Evolutionary conservation across 106 monocot genomes (phyloP), one percentile per base, ranked within the genome.

Genomic region (Dendrobium officinale): DNA sequence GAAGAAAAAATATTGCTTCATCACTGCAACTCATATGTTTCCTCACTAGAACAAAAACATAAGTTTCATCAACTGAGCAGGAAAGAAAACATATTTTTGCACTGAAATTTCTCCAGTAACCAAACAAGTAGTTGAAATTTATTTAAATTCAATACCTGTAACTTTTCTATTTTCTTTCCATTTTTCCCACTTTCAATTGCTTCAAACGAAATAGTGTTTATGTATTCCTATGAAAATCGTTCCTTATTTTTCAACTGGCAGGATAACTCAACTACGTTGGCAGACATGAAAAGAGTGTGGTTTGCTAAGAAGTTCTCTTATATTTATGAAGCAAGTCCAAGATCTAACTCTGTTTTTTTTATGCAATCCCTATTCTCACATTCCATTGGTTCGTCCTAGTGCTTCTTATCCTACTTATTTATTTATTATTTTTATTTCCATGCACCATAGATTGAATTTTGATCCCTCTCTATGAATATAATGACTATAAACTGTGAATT

Each of bases 301-400:
- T 19, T 77, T 19, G 85, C 85, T 22, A 81, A 85, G 77, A 92
- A 91, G 68, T 91, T 95, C 80, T 86, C 95, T 41, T 93, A 86
- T 75, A 83, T 95, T 37, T 95, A 81, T 67, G 92, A 93, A 72
- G 86, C 85, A 5, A 85, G 80, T 42, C 92, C 95, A 11, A 85
- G 55, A 20, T 33, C 72, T 15, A 88, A 93, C 24, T 79, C 79
- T 0, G 91, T 80, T 22, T 83, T 89, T 41, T 95, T 95, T 80
- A 93, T 95, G 91, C 92, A 95, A 78, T 83, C 87, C 49, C 88
- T 95, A 6, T 95, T 85, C 85, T 47, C 89, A 3, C 86, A 93
- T 85, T 87, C 83, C 74, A 89, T 93, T 9, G 67, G 95, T 93
- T 76, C 15, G 73, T 58, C 48, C 41, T 27, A 24, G 41, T 45